Conservation (phyloP, 768 basidiomycete species). For the Clitopilus passeckerianus region DNA sequence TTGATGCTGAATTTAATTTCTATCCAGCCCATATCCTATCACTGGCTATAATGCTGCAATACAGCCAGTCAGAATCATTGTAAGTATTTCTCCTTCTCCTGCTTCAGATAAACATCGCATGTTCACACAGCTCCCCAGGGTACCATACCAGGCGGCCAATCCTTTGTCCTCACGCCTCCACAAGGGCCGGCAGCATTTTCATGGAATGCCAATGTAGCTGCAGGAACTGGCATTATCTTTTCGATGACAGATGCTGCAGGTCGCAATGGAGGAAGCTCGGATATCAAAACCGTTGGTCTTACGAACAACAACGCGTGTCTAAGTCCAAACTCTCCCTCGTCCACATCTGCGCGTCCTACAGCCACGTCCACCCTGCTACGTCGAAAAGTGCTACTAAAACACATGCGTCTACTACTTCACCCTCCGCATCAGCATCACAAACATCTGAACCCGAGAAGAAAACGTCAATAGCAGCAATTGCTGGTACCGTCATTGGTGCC, state of each 20-base stretch:
- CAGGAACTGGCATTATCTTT: constrained; percentile 57
- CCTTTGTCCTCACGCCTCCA: constrained; percentile 39
- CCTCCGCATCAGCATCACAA: constrained; percentile 16
- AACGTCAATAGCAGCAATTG: constrained; percentile 40
- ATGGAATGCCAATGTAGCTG: constrained; percentile 57
- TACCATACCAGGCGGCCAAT: constrained; percentile 58
- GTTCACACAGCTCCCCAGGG: constrained; percentile 30
- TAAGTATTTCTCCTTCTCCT: constrained; percentile 22
- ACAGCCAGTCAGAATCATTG: constrained; percentile 52
- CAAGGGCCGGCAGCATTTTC: constrained; percentile 30
- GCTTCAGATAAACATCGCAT: neutral
- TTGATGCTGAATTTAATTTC: neutral
- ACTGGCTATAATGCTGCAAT: constrained; percentile 37
- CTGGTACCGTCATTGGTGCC: constrained; percentile 47
- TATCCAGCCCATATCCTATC: constrained; percentile 40
- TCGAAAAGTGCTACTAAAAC: constrained; percentile 11
- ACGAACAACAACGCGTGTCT: constrained; percentile 51
- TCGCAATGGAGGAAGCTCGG: constrained; percentile 56
- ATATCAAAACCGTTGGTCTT: constrained; percentile 38
- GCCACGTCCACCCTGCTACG: constrained; percentile 9
- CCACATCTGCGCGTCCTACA: constrained; percentile 24
- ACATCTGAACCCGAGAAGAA: constrained; percentile 14
- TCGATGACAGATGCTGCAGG: constrained; percentile 47
- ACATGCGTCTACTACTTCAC: constrained; percentile 15
- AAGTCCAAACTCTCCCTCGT: constrained; percentile 45